phyloP scores from a whole-genome alignment of 441 rosid species.

The Sinapis alba region DNA sequence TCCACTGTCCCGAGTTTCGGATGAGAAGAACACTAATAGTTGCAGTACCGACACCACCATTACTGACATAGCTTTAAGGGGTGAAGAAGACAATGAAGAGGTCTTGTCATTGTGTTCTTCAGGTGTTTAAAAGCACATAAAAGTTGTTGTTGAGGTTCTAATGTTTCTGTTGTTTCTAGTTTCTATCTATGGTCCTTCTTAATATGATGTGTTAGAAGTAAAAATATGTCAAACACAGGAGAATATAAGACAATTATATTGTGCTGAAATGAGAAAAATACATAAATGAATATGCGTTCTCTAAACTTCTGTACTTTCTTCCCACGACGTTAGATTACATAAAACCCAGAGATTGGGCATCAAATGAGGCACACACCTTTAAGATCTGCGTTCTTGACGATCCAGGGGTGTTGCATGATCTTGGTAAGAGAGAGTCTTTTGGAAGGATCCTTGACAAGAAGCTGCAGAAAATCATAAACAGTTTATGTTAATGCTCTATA shows the following conservation, averaged over 20 bases:
- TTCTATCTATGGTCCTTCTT: background rate
- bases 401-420: slow-evolving; percentile 91
- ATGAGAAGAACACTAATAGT: slow-evolving; percentile 42
- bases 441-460: slow-evolving; percentile 81
- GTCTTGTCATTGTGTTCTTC: slow-evolving; percentile 32
- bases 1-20: slow-evolving; percentile 24
- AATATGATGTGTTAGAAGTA: slow-evolving; percentile 21
- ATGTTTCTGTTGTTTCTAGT: slow-evolving; percentile 8
- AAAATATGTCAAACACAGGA: background rate
- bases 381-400: slow-evolving; percentile 76
- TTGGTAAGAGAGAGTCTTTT: slow-evolving; percentile 78
- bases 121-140: slow-evolving; percentile 28
- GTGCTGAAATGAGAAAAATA: slow-evolving; percentile 8
- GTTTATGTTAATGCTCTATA: background rate
- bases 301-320: background rate
- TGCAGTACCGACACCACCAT: slow-evolving; percentile 63
- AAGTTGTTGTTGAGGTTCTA: slow-evolving; percentile 11
- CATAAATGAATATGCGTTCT: background rate
- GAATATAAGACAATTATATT: background rate
- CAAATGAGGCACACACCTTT: slow-evolving; percentile 45
- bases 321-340: too few relatives aligned
- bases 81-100: slow-evolving; percentile 34
- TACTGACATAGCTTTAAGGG: slow-evolving; percentile 48
- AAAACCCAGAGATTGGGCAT: too few relatives aligned
- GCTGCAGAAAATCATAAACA: slow-evolving; percentile 55